Evolutionary conservation across 257 asterid species (phyloP), one percentile per base, ranked within the genome.

Genomic region (Galeopsis tetrahit): DNA sequence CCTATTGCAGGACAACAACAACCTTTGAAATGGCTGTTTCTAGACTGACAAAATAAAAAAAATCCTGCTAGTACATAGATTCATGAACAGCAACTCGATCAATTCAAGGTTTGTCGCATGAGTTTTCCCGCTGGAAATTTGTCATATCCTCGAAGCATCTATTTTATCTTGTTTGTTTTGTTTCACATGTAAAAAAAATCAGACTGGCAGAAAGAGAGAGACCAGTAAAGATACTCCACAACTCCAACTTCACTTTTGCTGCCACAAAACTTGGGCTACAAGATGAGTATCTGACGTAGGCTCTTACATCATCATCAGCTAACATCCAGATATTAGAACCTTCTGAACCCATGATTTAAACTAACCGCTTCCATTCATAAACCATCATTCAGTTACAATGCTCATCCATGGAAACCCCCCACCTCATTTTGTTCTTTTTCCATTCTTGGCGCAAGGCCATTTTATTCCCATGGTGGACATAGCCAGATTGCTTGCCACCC

Each of bases 361-460:
- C 56, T 7, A 6, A 39, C 21, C 14, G 10, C 46, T 15, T 34
- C n/a, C 66, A 8, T 34, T 64, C 28, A 10, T 9, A 75, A 49
- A 9, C 7, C 39, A 13, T 0, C 43, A 32, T 1, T 10, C 43
- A 34, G 8, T 6, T 35, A 2, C 68, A 62, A 62, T 46, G 79
- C 59, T 70, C 13, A 57, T 64, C 38, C 14, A 63, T 3, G 79
- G 71, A 53, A 46, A 44, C 11, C 77, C 66, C 11, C 77, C 66
- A 6, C 90, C 78, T 69, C 87, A 85, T 62, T 81, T 87, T n/a
- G 78, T 80, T 34, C 60, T 87, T 43, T 36, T 87, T 36, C 93
- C 93, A 14, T 75, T 80, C 69, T 42, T 83, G 81, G 84, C 87
- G 11, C 88, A 78, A 64, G 90, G 93, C 76, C 93, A 85, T 67